phyloP scores from a whole-genome alignment of 352 stramenopile genomes.

The Globisporangium abappressorium region DNA sequence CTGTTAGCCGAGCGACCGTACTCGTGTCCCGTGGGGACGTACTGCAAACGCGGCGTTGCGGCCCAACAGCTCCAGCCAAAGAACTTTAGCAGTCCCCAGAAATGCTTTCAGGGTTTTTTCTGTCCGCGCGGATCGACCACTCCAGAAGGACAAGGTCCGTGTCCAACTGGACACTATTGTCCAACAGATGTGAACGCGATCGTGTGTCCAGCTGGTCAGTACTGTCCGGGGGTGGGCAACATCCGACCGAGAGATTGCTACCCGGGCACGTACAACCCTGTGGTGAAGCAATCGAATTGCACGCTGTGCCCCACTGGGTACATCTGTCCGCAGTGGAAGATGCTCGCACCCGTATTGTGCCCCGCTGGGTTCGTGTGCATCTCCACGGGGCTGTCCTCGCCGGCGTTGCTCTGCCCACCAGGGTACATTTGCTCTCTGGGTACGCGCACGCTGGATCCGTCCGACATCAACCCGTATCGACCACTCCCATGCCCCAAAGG shows the following conservation, averaged over 20 bases:
- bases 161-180: slow-evolving; percentile 95
- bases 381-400: slow-evolving; percentile 86
- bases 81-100: slow-evolving; percentile 94
- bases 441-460: slow-evolving; percentile 90
- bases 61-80: slow-evolving; percentile 48
- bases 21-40: slow-evolving; percentile 91
- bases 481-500: slow-evolving; percentile 89
- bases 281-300: slow-evolving; percentile 86
- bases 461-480: slow-evolving; percentile 63
- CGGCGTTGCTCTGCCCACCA: slow-evolving; percentile 90
- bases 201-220: slow-evolving; percentile 89
- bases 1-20: slow-evolving; percentile 91
- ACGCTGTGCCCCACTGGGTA: slow-evolving; percentile 93
- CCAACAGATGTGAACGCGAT: slow-evolving; percentile 88
- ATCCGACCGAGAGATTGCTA: slow-evolving; percentile 88
- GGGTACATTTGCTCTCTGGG: slow-evolving; percentile 94
- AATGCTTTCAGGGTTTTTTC: slow-evolving; percentile 96
- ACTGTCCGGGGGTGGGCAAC: slow-evolving; percentile 95
- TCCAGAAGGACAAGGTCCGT: slow-evolving; percentile 92
- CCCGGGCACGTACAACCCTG: slow-evolving; percentile 93
- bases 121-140: slow-evolving; percentile 91
- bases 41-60: slow-evolving; percentile 89
- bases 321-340: slow-evolving; percentile 90
- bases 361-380: slow-evolving; percentile 95
- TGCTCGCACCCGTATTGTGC: slow-evolving; percentile 76